Percentiles rank a stretch among this genome's conserved stretches.
These are phyloP conservation scores for Saccharomyces hybrid DNA, from an alignment of 1,139 yeast species.

Conservation along the genomic window DNA sequence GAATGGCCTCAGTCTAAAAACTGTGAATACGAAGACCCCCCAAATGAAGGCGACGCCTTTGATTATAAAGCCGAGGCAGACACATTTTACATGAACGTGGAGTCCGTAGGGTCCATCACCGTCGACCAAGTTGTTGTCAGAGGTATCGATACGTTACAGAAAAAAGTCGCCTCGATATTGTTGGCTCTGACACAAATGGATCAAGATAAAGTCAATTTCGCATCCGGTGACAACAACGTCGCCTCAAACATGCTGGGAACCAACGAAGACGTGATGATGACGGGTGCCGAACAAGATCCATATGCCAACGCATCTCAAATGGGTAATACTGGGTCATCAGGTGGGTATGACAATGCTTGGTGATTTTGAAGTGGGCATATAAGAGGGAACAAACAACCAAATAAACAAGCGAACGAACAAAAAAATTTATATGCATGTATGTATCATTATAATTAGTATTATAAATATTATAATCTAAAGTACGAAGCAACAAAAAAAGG, in stretches of 20 bases:
- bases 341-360: conserved; percentile 30
- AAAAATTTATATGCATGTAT: conserved; percentile 4
- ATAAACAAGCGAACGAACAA: background rate
- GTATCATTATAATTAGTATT: conserved; percentile 2
- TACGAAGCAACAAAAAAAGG: background rate
- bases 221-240: conserved; percentile 44
- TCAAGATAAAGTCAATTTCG: conserved; percentile 42
- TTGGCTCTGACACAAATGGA: conserved; percentile 63
- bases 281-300: conserved; percentile 38
- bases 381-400: background rate
- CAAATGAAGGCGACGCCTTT: conserved; percentile 78
- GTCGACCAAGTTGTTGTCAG: conserved; percentile 84
- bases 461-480: conserved; percentile 1
- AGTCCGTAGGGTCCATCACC: conserved; percentile 81
- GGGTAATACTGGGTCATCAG: conserved; percentile 30
- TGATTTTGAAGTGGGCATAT: conserved; percentile 7
- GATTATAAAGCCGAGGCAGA: conserved; percentile 79
- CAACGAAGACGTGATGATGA: conserved; percentile 37
- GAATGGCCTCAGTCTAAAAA: conserved; percentile 93
- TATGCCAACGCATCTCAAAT: conserved; percentile 22
- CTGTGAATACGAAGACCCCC: conserved; percentile 94
- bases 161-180: conserved; percentile 83
- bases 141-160: conserved; percentile 77
- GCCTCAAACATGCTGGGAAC: conserved; percentile 21
- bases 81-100: conserved; percentile 79